phyloP scores from a whole-genome alignment of 805 yeast species.

The Yamadazyma philogaea region DNA sequence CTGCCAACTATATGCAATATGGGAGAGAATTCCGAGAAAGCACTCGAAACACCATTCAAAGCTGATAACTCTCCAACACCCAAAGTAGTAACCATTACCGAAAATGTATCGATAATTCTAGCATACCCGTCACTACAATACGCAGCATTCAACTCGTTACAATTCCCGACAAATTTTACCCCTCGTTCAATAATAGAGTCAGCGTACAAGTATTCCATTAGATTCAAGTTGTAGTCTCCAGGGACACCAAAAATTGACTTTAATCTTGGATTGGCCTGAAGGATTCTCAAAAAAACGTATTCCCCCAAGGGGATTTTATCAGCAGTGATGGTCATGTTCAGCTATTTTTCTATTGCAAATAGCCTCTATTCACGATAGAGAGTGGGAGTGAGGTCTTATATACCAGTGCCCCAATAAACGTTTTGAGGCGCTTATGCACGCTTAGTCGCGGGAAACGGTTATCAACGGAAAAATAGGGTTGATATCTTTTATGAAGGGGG shows the following conservation, averaged over 20 bases:
- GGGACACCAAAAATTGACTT: constrained; percentile 71
- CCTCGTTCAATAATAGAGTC: constrained; percentile 35
- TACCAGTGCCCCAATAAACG: neutral
- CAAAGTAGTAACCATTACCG: constrained; percentile 67
- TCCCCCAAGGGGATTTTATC: constrained; percentile 58
- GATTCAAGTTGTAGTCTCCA: constrained; percentile 68
- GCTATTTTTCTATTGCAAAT: neutral
- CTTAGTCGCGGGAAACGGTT: constrained; percentile 5
- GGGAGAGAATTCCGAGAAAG: constrained; percentile 79
- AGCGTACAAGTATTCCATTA: constrained; percentile 66
- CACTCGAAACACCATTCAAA: constrained; percentile 76
- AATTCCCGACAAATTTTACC: constrained; percentile 72
- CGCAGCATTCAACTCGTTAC: constrained; percentile 88
- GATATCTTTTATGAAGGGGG: neutral
- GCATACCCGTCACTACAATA: constrained; percentile 91
- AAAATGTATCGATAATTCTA: constrained; percentile 52
- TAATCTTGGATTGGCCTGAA: constrained; percentile 48
- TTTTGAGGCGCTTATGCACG: constrained; percentile 2
- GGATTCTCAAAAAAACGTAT: constrained; percentile 57
- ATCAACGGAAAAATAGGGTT: constrained; percentile 1
- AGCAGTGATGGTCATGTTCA: constrained; percentile 12
- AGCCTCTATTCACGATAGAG: too few species aligned
- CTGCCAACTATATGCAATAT: constrained; percentile 79
- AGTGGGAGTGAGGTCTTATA: neutral
- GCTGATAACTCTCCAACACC: constrained; percentile 93